These are phyloP conservation scores for Penicillium sp. DNA, from an alignment of 2,329 filamentous ascomycete genomes.

Conservation along the genomic window DNA sequence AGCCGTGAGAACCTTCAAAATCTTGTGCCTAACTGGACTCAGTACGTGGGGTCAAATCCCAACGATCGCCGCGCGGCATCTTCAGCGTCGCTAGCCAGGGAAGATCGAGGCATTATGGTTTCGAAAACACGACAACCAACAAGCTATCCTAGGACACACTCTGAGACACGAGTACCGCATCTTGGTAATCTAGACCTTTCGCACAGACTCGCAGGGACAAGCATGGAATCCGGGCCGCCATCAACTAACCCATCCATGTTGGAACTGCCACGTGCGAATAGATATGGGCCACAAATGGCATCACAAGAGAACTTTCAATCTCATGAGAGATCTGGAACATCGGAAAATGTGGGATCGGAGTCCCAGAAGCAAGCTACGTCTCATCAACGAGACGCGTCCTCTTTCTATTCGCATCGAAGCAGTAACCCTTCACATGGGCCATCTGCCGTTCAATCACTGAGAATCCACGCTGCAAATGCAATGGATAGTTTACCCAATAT, in stretches of 20 bases:
- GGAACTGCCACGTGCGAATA: conserved; percentile 16
- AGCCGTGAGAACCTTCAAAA: not conserved
- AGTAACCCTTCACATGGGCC: conserved; percentile 12
- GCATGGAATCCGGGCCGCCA: conserved; percentile 18
- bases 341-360: not conserved
- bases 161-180: conserved; percentile 24
- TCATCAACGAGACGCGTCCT: conserved; percentile 19
- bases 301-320: conserved; percentile 15
- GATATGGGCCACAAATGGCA: conserved; percentile 6
- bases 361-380: not conserved
- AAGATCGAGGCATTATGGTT: conserved; percentile 18
- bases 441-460: conserved; percentile 7
- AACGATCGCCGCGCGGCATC: conserved; percentile 5
- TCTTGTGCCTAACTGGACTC: conserved; percentile 11
- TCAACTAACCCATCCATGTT: conserved; percentile 24
- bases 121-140: conserved; percentile 24
- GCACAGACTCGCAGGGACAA: conserved; percentile 24
- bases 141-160: conserved; percentile 8
- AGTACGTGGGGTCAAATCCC: conserved; percentile 7
- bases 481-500: conserved; percentile 1
- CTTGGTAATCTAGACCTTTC: conserved; percentile 31
- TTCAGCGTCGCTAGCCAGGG: conserved; percentile 17
- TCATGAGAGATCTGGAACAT: conserved; percentile 3
- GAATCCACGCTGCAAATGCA: conserved; percentile 1
- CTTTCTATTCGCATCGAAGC: conserved; percentile 27